phyloP scores from a whole-genome alignment of 208 protist genomes.

The Acanthamoeba divionensis region DNA sequence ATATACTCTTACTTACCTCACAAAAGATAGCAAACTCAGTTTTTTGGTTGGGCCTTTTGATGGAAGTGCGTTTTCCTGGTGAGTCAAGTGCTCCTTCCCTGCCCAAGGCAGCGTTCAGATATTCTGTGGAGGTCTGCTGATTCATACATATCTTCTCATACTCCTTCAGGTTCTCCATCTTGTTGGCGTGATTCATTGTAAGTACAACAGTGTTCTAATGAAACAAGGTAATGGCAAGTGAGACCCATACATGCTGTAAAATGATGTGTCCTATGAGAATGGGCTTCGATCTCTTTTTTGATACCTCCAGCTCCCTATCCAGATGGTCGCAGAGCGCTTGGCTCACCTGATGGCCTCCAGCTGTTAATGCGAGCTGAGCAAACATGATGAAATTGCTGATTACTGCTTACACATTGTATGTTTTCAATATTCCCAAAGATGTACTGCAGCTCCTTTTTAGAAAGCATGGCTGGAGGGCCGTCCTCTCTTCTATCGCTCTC shows the following conservation, averaged over 20 bases:
- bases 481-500: neutral
- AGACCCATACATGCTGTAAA: neutral
- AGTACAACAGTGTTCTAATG: too few relatives aligned
- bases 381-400: neutral
- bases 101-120: neutral
- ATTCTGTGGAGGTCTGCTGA: neutral
- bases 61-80: neutral
- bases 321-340: neutral
- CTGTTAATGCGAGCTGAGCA: neutral
- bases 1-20: neutral
- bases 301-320: too few relatives aligned
- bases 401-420: neutral
- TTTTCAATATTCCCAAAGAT: slow-evolving; percentile 42
- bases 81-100: neutral
- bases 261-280: neutral
- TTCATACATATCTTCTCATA: slow-evolving; percentile 24
- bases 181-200: too few relatives aligned
- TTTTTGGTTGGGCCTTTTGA: neutral
- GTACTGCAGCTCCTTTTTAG: neutral
- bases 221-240: neutral
- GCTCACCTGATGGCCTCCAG: neutral
- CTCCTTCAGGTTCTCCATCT: slow-evolving; percentile 16
- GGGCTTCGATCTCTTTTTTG: too few relatives aligned
- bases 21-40: too few relatives aligned
- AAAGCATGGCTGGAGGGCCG: neutral